Percentiles rank a stretch among this genome's conserved stretches.
These are phyloP conservation scores for Phialocephala sp. DNA, from an alignment of 2,329 filamentous ascomycete genomes.

Conservation along the genomic window DNA sequence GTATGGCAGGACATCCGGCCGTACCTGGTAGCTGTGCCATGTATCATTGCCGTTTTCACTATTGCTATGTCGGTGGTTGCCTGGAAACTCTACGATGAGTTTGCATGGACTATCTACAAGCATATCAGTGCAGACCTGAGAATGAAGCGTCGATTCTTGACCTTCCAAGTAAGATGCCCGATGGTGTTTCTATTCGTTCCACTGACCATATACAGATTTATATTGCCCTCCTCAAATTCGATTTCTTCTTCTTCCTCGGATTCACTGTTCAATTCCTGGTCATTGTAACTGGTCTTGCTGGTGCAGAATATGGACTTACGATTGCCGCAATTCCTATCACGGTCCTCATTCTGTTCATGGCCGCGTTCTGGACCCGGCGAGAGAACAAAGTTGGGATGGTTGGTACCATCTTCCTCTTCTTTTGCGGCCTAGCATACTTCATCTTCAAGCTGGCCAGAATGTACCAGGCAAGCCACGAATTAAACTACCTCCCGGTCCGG, in stretches of 20 bases:
- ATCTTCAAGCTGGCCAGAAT: constrained; percentile 98
- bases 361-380: constrained; percentile 82
- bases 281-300: constrained; percentile 73
- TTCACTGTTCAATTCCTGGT: constrained; percentile 99
- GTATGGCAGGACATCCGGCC: constrained; percentile 76
- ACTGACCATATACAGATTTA: constrained; percentile 74
- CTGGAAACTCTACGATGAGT: constrained; percentile 98
- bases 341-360: constrained; percentile 83
- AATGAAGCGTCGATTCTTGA: constrained; percentile 95
- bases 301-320: constrained; percentile 83
- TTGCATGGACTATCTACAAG: constrained; percentile 99
- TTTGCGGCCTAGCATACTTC: constrained; percentile 91
- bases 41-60: constrained; percentile 78
- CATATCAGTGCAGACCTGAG: constrained; percentile 96
- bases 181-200: background rate
- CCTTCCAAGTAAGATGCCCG: constrained; percentile 78
- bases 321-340: constrained; percentile 90
- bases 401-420: constrained; percentile 80
- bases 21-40: constrained; percentile 84
- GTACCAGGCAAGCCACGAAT: constrained; percentile 69
- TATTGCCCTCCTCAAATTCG: constrained; percentile 96
- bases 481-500: constrained; percentile 77
- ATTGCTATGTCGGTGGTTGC: constrained; percentile 76
- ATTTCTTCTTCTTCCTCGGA: constrained; percentile 99
- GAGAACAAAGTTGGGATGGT: constrained; percentile 84